Conservation (phyloP, 805 yeast genomes). For the Hanseniaspora vineae region DNA sequence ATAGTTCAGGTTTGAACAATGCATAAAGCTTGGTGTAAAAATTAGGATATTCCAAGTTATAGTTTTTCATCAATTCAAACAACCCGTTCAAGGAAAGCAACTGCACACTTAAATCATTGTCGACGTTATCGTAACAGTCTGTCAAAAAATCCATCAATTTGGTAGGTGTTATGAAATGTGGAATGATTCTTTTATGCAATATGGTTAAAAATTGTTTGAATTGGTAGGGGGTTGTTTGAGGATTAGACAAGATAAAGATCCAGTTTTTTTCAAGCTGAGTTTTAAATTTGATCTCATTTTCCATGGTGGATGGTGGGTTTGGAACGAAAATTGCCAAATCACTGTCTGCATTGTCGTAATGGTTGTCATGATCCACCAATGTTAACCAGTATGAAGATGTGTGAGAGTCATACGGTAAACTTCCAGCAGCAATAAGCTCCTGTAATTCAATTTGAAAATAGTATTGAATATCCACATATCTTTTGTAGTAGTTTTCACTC, state of each 20-base stretch:
- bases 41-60: slow-evolving; percentile 84
- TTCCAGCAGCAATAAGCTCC: slow-evolving; percentile 15
- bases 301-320: slow-evolving; percentile 34
- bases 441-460: slow-evolving; percentile 47
- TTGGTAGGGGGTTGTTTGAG: slow-evolving; percentile 36
- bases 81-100: slow-evolving; percentile 78
- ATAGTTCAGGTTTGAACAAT: slow-evolving; percentile 57
- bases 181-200: slow-evolving; percentile 75
- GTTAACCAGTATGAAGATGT: slow-evolving; percentile 20
- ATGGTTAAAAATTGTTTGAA: slow-evolving; percentile 57
- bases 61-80: slow-evolving; percentile 68
- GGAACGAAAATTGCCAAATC: slow-evolving; percentile 27
- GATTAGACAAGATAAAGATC: slow-evolving; percentile 40
- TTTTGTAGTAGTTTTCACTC: slow-evolving; percentile 36
- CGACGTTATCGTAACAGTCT: slow-evolving; percentile 49
- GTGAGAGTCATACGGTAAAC: slow-evolving; percentile 4
- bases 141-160: slow-evolving; percentile 87
- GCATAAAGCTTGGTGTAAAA: slow-evolving; percentile 75
- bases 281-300: slow-evolving; percentile 36
- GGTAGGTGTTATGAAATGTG: slow-evolving; percentile 67
- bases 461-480: slow-evolving; percentile 67
- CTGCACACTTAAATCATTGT: slow-evolving; percentile 31
- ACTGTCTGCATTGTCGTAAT: slow-evolving; percentile 23
- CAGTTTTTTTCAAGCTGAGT: slow-evolving; percentile 59
- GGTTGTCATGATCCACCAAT: slow-evolving; percentile 25